Conservation (phyloP, 306 rosid genomes). For the Lathyrus aphaca region DNA sequence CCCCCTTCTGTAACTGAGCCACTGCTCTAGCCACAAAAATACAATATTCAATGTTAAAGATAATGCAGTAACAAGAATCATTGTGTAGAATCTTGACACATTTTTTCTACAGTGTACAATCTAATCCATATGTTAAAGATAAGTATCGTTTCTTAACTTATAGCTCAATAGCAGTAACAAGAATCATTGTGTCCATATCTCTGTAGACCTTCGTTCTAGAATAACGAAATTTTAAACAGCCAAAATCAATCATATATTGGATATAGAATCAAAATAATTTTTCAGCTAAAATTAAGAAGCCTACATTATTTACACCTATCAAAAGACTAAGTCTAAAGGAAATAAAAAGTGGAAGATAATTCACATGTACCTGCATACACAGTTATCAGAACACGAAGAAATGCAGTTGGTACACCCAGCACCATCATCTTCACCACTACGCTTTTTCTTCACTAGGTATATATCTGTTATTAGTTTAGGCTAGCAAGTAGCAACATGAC, state of each 20-base stretch:
- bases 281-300: constrained; percentile 7
- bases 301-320: constrained; percentile 16
- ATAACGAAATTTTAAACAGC: constrained; percentile 10
- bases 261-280: constrained; percentile 8
- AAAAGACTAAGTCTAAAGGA: constrained; percentile 4
- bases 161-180: constrained; percentile 22
- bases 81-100: too few species aligned
- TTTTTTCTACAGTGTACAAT: not conserved
- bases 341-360: constrained; percentile 27
- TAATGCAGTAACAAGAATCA: too few species aligned
- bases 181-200: constrained; percentile 16
- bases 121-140: not conserved
- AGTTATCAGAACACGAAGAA: constrained; percentile 68
- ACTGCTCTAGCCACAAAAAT: not conserved
- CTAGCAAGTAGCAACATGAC: constrained; percentile 32
- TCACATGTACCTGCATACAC: constrained; percentile 79
- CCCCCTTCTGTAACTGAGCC: not conserved
- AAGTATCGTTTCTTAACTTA: constrained; percentile 4
- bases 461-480: constrained; percentile 68
- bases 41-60: not conserved
- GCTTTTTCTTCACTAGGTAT: constrained; percentile 84
- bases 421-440: constrained; percentile 66
- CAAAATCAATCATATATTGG: not conserved
- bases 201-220: constrained; percentile 3
- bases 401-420: constrained; percentile 77